These are phyloP conservation scores for Juncus effusus DNA, from an alignment of 176 grass and related monocot species.

Conservation along the genomic window DNA sequence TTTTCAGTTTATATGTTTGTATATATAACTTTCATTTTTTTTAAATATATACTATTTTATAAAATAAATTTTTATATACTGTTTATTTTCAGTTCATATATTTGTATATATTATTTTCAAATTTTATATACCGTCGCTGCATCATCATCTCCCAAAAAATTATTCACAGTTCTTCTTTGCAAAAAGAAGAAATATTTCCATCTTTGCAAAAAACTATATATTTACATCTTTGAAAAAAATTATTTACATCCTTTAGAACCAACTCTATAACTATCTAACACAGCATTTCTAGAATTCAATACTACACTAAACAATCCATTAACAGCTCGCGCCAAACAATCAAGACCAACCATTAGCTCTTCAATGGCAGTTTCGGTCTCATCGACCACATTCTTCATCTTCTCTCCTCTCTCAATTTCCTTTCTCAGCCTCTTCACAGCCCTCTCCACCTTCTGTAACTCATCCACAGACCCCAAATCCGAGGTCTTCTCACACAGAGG, in stretches of 20 bases:
- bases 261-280: conserved; percentile 20
- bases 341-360: conserved; percentile 27
- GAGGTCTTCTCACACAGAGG: not conserved
- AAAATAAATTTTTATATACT: too few relatives aligned
- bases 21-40: too few relatives aligned
- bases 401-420: conserved; percentile 3
- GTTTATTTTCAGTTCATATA: too few relatives aligned
- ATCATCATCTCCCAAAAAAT: too few relatives aligned
- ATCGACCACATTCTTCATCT: not conserved
- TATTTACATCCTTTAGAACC: conserved; percentile 26
- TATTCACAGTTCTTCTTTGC: too few relatives aligned
- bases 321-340: conserved; percentile 17
- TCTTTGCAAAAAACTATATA: too few relatives aligned
- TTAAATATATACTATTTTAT: too few relatives aligned
- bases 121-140: too few relatives aligned
- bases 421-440: conserved; percentile 24
- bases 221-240: too few relatives aligned
- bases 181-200: too few relatives aligned
- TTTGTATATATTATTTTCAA: too few relatives aligned
- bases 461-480: not conserved
- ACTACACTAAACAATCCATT: conserved; percentile 21
- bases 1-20: too few relatives aligned
- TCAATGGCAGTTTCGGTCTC: conserved; percentile 20
- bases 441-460: conserved; percentile 21
- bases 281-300: conserved; percentile 15